Conservation (phyloP, 2,329 filamentous ascomycete genomes). For the Ramularia collo-cygni region DNA sequence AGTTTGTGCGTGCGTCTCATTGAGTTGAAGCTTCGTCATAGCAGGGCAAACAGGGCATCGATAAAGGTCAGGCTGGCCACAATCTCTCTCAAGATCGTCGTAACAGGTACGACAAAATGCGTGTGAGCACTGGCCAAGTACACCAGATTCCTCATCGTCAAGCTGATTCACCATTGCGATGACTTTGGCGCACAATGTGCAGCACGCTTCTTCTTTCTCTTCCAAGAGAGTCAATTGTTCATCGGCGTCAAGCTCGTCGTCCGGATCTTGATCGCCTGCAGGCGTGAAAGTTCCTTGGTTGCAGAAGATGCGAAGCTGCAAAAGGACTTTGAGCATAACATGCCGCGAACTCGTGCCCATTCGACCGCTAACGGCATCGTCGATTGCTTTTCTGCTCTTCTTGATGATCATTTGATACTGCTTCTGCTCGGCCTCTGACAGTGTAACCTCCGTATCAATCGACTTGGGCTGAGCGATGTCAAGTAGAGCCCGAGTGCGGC, state of each 20-base stretch:
- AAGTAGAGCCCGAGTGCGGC: constrained; percentile 5
- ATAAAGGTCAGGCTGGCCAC: too few relatives aligned
- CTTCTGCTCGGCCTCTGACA: constrained; percentile 1
- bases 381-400: constrained; percentile 3
- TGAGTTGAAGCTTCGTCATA: too few relatives aligned
- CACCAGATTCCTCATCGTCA: too few relatives aligned
- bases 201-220: constrained; percentile 3
- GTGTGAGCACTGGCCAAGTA: too few relatives aligned
- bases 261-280: background rate
- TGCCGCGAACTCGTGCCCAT: background rate
- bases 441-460: background rate
- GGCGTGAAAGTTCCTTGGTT: constrained; percentile 11
- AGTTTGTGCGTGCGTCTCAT: too few relatives aligned
- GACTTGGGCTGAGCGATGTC: constrained; percentile 1
- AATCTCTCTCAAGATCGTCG: too few relatives aligned
- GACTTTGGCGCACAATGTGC: background rate
- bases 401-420: constrained; percentile 4
- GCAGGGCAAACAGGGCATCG: too few relatives aligned
- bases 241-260: constrained; percentile 6
- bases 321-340: constrained; percentile 7
- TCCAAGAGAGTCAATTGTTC: constrained; percentile 5
- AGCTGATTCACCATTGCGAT: constrained; percentile 4
- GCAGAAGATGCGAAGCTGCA: constrained; percentile 12
- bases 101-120: too few relatives aligned
- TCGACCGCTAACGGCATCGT: constrained; percentile 1